Evolutionary conservation across 2,329 filamentous ascomycete genomes (phyloP), one percentile per base, ranked within the genome.

Genomic region (Colletotrichum scovillei): DNA sequence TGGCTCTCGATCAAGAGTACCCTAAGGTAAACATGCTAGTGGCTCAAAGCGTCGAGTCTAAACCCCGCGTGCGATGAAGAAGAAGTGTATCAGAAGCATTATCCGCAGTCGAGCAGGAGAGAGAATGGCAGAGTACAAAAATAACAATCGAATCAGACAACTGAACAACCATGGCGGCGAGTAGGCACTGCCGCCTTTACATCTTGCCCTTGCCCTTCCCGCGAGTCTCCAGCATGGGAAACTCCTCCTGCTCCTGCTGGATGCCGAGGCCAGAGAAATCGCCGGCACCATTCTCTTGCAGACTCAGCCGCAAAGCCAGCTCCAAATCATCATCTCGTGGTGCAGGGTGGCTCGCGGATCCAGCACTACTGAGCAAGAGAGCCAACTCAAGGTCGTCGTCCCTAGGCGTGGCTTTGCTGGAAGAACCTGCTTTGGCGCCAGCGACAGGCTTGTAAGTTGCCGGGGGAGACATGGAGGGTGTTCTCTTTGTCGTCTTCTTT

Each of bases 331-430:
- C 88, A 53, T 91, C 89, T n/a, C 81, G 69, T 24, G 16, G 69
- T n/a, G 28, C 81, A 82, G 76, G 85, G 81, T 68, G 88, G 86
- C 74, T 92, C 89, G 55, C 88, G 86, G 75, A 92, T 82, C 67
- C 62, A 32, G 62, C 60, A 76, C 91, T 93, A 14, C 63, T 65
- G 28, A 92, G 81, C 73, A 86, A 86, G 62, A 92, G 79, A 2
- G 91, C 91, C 46, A 91, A 82, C 66, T 91, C 89, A 59, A 92
- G 76, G 76, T 92, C 91, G 63, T 89, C 88, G 58, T 91, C 89
- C 14, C 81, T 80, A 0, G 69, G 72, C 2, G 67, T 71, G 16
- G 56, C 55, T 42, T 58, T 72, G 57, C 67, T 75, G 19, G 69
- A 74, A n/a, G 74, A 70, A 2, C 5, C 70, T 2, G 38, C 53